Base-by-base conservation (phyloP, 2,329 filamentous ascomycete species). In the Massarina eburnea region DNA sequence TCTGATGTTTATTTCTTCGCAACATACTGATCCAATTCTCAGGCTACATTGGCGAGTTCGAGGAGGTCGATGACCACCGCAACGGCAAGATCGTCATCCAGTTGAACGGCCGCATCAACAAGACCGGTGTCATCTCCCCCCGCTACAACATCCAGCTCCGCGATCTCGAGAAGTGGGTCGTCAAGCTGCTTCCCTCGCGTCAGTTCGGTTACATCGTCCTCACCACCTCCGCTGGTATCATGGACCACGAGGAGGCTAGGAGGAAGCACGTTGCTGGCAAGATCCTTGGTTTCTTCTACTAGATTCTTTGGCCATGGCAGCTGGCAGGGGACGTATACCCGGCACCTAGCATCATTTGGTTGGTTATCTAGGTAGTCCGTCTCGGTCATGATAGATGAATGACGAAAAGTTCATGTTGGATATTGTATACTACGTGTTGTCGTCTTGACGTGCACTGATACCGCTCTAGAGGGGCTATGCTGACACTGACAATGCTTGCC, bases 231-330 rank as follows among this genome's bases (percentile, higher is more conserved):
- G 91, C 94, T 59, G 94, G 94, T 77, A 99, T 99, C 78, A 97
- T 99, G 92, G 94, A 99, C 82, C 94, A 99, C 82, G 94, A 99
- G 84, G 94, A 99, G 86, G 94, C 94, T 66, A 84, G 94, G 74
- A 84, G 94, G 77, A 97, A 97, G 86, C 94, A 99, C 82, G 94
- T 97, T 73, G 86, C 92, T 66, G 94, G 94, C 80, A 99, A 99
- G 86, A 89, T 99, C 79, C 89, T 97, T 68, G 94, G 94, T 70
- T 99, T 97, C 87, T 96, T 96, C 84, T 97, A 96, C 84, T 96
- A 94, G 75, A 46, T 19, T 12, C 1, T 47, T 57, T 43, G 48
- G 45, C 46, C 51, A 44, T 40, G 35, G 41, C 27, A 48, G 51
- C 57, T 38, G 20, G 53, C 49, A 49, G 54, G 54, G 57, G 61